These are phyloP conservation scores for Buxus sempervirens DNA, from an alignment of 164 flowering plant species.

Conservation along the genomic window DNA sequence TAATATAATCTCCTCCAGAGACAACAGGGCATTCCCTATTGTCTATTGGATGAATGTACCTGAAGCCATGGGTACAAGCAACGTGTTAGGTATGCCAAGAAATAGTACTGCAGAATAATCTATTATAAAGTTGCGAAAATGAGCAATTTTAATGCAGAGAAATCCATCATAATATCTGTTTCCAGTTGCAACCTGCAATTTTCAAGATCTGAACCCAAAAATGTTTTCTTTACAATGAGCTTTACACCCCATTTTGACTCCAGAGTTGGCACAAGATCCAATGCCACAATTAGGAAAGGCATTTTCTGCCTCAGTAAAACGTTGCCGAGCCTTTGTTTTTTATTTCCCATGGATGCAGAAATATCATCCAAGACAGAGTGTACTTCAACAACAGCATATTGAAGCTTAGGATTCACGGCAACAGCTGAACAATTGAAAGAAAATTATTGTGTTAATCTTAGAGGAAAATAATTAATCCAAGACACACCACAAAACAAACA, in stretches of 20 bases:
- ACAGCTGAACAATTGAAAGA: constrained; percentile 60
- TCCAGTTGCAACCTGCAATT: constrained; percentile 61
- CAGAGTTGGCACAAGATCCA: constrained; percentile 68
- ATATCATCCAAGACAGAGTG: constrained; percentile 30
- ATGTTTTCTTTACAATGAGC: constrained; percentile 56
- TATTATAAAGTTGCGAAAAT: not conserved
- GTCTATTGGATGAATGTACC: constrained; percentile 80
- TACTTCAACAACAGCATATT: constrained; percentile 76
- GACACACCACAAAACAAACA: no score
- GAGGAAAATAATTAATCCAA: not conserved
- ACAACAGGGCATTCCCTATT: constrained; percentile 82
- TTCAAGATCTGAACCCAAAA: constrained; percentile 82
- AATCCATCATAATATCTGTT: no score
- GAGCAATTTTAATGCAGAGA: no score
- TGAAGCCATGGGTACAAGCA: constrained; percentile 22
- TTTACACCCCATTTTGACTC: constrained; percentile 79
- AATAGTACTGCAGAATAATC: constrained; percentile 1
- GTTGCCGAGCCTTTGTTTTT: constrained; percentile 49
- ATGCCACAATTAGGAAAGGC: constrained; percentile 66
- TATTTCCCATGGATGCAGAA: constrained; percentile 34
- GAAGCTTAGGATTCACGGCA: constrained; percentile 87
- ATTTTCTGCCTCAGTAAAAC: constrained; percentile 49
- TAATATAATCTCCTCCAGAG: constrained; percentile 90
- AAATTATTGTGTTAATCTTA: constrained; percentile 7
- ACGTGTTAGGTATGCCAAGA: constrained; percentile 5